Evolutionary conservation across 768 basidiomycete genomes (phyloP).

Genomic region (Hygrophoropsis aurantiaca): DNA sequence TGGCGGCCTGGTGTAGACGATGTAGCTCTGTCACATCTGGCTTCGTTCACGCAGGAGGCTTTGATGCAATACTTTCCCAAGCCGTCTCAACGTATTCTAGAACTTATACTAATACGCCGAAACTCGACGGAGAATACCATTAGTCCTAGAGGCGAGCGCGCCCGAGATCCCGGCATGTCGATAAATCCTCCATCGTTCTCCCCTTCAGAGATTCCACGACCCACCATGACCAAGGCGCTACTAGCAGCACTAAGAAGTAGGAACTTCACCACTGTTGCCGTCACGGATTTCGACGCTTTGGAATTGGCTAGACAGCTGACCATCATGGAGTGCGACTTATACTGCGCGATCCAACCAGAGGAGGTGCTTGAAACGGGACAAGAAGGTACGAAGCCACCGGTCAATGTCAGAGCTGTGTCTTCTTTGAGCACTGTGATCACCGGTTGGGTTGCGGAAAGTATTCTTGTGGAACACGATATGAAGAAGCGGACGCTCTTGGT

Average conservation of each 20-base stretch:
- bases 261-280: slow-evolving; percentile 57
- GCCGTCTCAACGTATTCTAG: slow-evolving; percentile 72
- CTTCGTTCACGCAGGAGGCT: slow-evolving; percentile 61
- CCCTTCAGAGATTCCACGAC: slow-evolving; percentile 77
- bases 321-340: slow-evolving; percentile 87
- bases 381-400: slow-evolving; percentile 58
- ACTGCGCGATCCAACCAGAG: slow-evolving; percentile 81
- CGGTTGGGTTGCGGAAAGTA: slow-evolving; percentile 94
- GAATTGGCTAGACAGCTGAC: slow-evolving; percentile 94
- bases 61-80: slow-evolving; percentile 61
- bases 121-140: slow-evolving; percentile 47
- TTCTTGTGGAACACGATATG: slow-evolving; percentile 85
- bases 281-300: slow-evolving; percentile 91
- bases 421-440: slow-evolving; percentile 90
- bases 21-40: slow-evolving; percentile 54
- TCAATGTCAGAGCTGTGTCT: slow-evolving; percentile 81
- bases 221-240: slow-evolving; percentile 80
- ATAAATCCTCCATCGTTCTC: slow-evolving; percentile 57
- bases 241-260: slow-evolving; percentile 65
- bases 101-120: slow-evolving; percentile 58
- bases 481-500: slow-evolving; percentile 78
- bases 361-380: slow-evolving; percentile 87
- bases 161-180: slow-evolving; percentile 74
- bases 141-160: slow-evolving; percentile 61
- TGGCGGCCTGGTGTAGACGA: slow-evolving; percentile 83